Evolutionary conservation across 257 asterid species (phyloP), one percentile per base, ranked within the genome.

Genomic region (Salvia hispanica): DNA sequence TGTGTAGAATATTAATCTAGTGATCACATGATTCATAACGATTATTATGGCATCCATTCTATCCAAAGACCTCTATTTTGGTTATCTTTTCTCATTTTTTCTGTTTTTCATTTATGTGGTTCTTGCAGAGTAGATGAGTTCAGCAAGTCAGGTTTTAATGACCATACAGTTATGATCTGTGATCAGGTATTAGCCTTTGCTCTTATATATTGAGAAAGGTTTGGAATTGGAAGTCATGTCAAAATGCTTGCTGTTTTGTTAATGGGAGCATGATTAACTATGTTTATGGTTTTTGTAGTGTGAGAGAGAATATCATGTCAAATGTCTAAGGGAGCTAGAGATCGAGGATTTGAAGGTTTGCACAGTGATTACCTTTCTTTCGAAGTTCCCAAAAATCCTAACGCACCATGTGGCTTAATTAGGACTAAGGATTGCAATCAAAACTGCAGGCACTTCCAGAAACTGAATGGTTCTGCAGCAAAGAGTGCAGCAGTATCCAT

Each of bases 271-370:
- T 58, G 56, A 52, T 67, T 43, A 52, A 10, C 34, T 8, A 1
- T 42, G 48, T 53, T n/a, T 57, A 50, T 74, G 48, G 34, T 67
- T 73, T 54, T 40, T 79, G 76, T 71, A 94, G 96, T 94, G 98
- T 66, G 97, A 94, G 79, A 88, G 81, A 69, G 97, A 94, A 74
- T 91, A 85, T 67, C 99, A 94, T 62, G 88, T 91, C 55, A 88
- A 93, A 65, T 94, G 97, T 76, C 76, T 94, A 75, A 85, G 80
- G 85, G 95, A 85, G 85, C 75, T 79, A 72, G 71, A 74, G 47
- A 84, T 87, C 63, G 95, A 73, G 56, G 92, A 91, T 75, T 73
- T 88, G 28, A 78, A 94, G 90, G 97, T 91, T 58, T 28, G 76
- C 58, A 25, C 42, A 8, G 5, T 25, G 12, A 28, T 11, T 55